phyloP scores from a whole-genome alignment of 202 grass and related monocot species.

The Zoysia matrella region DNA sequence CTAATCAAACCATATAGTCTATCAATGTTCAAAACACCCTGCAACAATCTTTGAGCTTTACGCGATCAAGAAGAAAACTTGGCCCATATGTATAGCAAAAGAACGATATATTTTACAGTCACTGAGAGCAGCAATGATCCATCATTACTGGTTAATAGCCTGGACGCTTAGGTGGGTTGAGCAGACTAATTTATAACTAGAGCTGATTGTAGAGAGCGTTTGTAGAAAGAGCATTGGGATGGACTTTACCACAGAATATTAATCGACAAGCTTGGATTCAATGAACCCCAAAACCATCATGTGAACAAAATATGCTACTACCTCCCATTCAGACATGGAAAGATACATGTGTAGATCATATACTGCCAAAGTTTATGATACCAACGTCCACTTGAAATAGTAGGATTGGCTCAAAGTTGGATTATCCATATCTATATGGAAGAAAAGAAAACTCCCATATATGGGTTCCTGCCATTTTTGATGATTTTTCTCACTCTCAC shows the following conservation, averaged over 20 bases:
- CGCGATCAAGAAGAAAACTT: slow-evolving; percentile 7
- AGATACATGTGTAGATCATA: not conserved
- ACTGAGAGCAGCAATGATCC: not conserved
- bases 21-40: not conserved
- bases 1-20: no score
- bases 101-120: not conserved
- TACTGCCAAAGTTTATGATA: slow-evolving; percentile 11
- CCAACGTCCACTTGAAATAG: not conserved
- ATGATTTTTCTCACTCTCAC: not conserved
- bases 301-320: not conserved
- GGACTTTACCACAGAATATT: not conserved
- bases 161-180: slow-evolving; percentile 3
- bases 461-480: slow-evolving; percentile 3
- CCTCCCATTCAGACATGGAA: no score
- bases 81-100: not conserved
- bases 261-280: no score
- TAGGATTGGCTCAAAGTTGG: not conserved
- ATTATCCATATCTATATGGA: not conserved
- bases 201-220: not conserved
- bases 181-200: slow-evolving; percentile 8
- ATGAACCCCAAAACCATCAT: not conserved
- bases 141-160: slow-evolving; percentile 4
- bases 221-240: not conserved
- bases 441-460: not conserved
- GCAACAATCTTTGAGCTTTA: not conserved